phyloP scores from a whole-genome alignment of 176 grass and related monocot species.

The Sorghum bicolor region DNA sequence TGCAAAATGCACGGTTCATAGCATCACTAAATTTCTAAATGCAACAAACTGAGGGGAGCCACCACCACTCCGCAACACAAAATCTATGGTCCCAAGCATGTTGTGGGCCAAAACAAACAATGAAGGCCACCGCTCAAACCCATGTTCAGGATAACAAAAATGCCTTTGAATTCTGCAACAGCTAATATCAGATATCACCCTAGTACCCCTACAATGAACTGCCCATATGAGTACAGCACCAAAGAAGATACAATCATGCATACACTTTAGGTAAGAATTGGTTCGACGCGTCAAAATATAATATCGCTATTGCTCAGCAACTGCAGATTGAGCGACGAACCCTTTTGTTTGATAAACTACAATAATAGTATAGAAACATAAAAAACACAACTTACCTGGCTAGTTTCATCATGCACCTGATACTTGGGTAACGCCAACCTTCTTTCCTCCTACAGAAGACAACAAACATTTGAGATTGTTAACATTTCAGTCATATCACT shows the following conservation, averaged over 20 bases:
- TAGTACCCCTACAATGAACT: background rate
- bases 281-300: background rate
- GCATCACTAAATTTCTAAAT: background rate
- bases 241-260: background rate
- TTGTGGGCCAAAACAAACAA: background rate
- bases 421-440: conserved; percentile 75
- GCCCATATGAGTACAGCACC: background rate
- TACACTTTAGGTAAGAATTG: background rate
- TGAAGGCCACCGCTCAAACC: background rate
- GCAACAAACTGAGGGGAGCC: background rate
- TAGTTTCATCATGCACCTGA: conserved; percentile 99
- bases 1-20: background rate
- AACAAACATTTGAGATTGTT: conserved; percentile 25
- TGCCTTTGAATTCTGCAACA: background rate
- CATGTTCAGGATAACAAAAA: background rate
- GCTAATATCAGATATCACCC: background rate
- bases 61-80: background rate
- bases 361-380: conserved; percentile 43
- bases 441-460: conserved; percentile 85
- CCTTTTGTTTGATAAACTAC: background rate
- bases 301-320: background rate
- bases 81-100: background rate
- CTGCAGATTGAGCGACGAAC: background rate
- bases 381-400: conserved; percentile 93
- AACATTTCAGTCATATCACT: background rate